Conservation (phyloP, 164 flowering plant genomes). For the Sedum album region DNA sequence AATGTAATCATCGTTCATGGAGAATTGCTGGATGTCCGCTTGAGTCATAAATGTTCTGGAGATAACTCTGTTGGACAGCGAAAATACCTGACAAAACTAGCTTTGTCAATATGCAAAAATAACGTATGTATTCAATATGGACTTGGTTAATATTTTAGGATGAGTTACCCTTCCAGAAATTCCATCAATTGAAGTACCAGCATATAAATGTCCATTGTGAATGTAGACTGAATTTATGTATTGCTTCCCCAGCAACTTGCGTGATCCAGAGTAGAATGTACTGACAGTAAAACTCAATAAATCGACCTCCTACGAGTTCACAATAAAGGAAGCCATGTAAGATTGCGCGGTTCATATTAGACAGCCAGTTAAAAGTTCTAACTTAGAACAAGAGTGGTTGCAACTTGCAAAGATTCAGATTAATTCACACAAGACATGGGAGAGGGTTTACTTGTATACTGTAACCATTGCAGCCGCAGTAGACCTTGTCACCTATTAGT, state of each 20-base stretch:
- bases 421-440: neutral
- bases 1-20: constrained; percentile 45
- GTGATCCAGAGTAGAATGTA: constrained; percentile 53
- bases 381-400: neutral
- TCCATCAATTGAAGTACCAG: constrained; percentile 63
- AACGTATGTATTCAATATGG: neutral
- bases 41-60: constrained; percentile 39
- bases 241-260: constrained; percentile 59
- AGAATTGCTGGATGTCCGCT: constrained; percentile 36
- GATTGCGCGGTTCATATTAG: neutral
- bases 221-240: constrained; percentile 34
- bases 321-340: neutral
- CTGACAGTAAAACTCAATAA: constrained; percentile 27
- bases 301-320: constrained; percentile 47
- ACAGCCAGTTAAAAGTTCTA: no score
- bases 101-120: neutral
- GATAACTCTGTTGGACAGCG: constrained; percentile 35
- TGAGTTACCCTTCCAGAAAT: constrained; percentile 58
- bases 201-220: constrained; percentile 35
- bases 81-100: constrained; percentile 37
- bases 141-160: neutral
- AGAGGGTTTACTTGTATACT: constrained; percentile 44
- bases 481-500: constrained; percentile 36
- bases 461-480: constrained; percentile 61
- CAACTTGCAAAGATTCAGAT: neutral